phyloP scores from a whole-genome alignment of 768 basidiomycete species.

The Boletales sp. region DNA sequence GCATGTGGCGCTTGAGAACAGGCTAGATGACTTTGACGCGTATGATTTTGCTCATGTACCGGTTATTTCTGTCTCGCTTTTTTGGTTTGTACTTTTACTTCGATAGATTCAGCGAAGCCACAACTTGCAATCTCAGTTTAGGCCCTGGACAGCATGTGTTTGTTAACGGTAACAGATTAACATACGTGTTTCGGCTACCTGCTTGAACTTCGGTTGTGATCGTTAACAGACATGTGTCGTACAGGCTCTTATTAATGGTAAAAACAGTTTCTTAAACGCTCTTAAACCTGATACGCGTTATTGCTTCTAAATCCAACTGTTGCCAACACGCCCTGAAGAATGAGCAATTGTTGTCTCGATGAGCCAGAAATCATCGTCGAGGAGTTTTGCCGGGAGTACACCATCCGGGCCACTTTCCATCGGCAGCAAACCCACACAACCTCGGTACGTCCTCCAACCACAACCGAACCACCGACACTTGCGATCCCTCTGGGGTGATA shows the following conservation, averaged over 20 bases:
- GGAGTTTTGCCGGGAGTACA: conserved; percentile 10
- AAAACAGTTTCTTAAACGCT: too few species aligned
- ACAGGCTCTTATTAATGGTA: too few species aligned
- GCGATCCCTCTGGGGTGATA: background rate
- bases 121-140: background rate
- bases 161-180: too few species aligned
- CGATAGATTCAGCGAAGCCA: background rate
- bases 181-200: too few species aligned
- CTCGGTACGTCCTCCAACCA: conserved; percentile 22
- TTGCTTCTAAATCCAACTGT: too few species aligned
- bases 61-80: background rate
- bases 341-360: too few species aligned
- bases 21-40: conserved; percentile 17
- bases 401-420: conserved; percentile 22
- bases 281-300: too few species aligned
- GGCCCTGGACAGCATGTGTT: too few species aligned
- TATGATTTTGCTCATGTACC: background rate
- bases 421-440: conserved; percentile 17
- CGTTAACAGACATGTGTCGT: too few species aligned
- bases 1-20: conserved; percentile 66
- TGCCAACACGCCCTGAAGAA: too few species aligned
- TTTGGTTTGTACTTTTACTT: background rate
- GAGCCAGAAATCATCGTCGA: too few species aligned
- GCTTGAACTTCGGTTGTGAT: too few species aligned
- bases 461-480: conserved; percentile 12